Base-by-base conservation (phyloP, 2,329 filamentous ascomycete species). In the Fusarium sp. region DNA sequence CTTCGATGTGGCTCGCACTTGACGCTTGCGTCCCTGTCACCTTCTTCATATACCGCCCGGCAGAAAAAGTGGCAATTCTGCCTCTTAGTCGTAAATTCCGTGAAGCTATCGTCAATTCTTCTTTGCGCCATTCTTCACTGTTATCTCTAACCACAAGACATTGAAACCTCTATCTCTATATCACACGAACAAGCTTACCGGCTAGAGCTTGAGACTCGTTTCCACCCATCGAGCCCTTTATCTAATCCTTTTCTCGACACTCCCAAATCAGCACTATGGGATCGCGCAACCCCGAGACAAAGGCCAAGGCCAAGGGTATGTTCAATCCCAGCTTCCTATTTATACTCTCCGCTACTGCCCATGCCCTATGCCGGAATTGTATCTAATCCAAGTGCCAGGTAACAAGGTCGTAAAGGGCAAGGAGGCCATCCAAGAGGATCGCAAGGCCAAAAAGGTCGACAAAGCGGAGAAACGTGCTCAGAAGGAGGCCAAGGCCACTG, bases 391-490 rank as follows among this genome's bases (percentile, higher is more conserved):
- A 56, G 60, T 55, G 30, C 41, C 28, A 26, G n/a, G 16, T 50
- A 75, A 69, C 55, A 43, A 56, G 58, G 58, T 48, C 58, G 18
- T 14, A 52, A 54, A 52, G n/a, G 44, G 64, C 37, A 69, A 62
- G 44, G 60, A 57, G 43, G 21, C 57, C 43, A 71, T 63, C 50
- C 57, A 52, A 18, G 74, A 75, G 30, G 67, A 72, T 28, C 73
- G 81, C 50, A 79, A 79, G 61, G 78, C 77, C 63, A 83, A 82
- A 73, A 79, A 77, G 16, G 69, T 71, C 19, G 64, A 65, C 58
- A 80, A 79, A 73, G 71, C 80, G 18, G 79, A 79, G 69, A 82
- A 81, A 74, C 74, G 74, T 46, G 77, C 77, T 23, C 79, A 79
- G 59, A 82, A 83, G 67, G 63, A 66, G 34, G 65, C 75, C 34